These are phyloP conservation scores for Monosporascus sp. DNA, from an alignment of 2,329 filamentous ascomycete species.

Conservation along the genomic window DNA sequence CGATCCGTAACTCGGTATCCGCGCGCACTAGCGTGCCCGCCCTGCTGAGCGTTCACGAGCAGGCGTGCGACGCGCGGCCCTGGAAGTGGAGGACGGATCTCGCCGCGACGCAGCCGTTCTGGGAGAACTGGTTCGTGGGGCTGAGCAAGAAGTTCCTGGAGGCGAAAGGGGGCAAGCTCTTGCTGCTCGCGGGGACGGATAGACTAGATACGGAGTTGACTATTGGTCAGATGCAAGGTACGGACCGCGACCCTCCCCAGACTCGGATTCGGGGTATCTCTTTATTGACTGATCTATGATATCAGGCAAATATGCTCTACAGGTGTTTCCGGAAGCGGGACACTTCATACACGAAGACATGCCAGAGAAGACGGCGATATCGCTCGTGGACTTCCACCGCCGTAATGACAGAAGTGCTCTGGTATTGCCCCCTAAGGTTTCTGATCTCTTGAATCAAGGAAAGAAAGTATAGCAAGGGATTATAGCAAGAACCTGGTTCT, in stretches of 20 bases:
- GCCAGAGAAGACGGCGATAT: slow-evolving; percentile 79
- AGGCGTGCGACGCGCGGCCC: slow-evolving; percentile 30
- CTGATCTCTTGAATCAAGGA: slow-evolving; percentile 60
- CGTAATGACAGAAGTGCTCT: slow-evolving; percentile 82
- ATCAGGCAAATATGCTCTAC: slow-evolving; percentile 83
- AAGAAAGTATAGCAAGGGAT: slow-evolving; percentile 42
- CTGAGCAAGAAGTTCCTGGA: slow-evolving; percentile 83
- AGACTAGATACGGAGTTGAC: slow-evolving; percentile 29
- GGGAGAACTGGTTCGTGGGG: slow-evolving; percentile 89
- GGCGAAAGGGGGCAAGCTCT: slow-evolving; percentile 54
- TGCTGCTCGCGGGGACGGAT: slow-evolving; percentile 27
- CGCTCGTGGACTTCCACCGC: slow-evolving; percentile 84
- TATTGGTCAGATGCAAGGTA: slow-evolving; percentile 31
- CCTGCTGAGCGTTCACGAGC: slow-evolving; percentile 46
- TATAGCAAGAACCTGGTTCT: not conserved
- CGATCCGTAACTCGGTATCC: slow-evolving; percentile 76
- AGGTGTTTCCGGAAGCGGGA: slow-evolving; percentile 90
- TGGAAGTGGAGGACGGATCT: slow-evolving; percentile 89
- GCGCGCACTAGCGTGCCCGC: slow-evolving; percentile 83
- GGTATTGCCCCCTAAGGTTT: slow-evolving; percentile 88
- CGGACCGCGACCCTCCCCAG: not conserved
- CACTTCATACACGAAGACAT: slow-evolving; percentile 97
- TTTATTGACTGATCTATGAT: slow-evolving; percentile 3
- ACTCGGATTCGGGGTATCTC: not conserved
- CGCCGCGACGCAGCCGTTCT: slow-evolving; percentile 77